Evolutionary conservation across 441 rosid genomes (phyloP).

Genomic region (Kokia cookei): DNA sequence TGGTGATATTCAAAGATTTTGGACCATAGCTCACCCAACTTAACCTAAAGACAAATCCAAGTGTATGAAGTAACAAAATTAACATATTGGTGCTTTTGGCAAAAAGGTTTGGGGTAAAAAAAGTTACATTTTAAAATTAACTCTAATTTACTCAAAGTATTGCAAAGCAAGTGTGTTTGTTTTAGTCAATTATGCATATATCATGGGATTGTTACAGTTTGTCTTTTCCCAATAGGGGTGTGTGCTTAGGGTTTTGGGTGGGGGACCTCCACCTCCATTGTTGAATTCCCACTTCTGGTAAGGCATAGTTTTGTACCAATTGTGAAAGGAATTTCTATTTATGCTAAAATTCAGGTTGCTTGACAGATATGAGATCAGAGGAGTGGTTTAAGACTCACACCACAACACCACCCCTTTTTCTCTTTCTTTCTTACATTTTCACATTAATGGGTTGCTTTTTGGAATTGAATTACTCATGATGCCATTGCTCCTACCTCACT

Average conservation of each 20-base stretch:
- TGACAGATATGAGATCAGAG: conserved; percentile 30
- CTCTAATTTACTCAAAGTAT: background rate
- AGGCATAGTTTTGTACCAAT: conserved; percentile 18
- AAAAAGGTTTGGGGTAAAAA: background rate
- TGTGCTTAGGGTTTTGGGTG: background rate
- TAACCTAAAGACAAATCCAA: too few relatives aligned
- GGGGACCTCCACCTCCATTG: background rate
- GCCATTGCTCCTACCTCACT: background rate
- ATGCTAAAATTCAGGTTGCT: conserved; percentile 29
- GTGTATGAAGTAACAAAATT: background rate
- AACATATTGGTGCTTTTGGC: background rate
- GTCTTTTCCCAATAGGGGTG: conserved; percentile 24
- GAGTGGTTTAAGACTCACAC: conserved; percentile 41
- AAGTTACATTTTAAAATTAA: background rate
- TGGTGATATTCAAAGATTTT: too few relatives aligned
- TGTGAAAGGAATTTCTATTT: conserved; percentile 9
- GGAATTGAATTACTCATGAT: conserved; percentile 9
- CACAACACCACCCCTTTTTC: conserved; percentile 19
- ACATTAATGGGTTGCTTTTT: conserved; percentile 4
- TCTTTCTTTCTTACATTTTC: conserved; percentile 9
- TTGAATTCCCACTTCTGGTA: background rate
- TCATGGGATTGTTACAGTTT: conserved; percentile 26
- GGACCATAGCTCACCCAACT: too few relatives aligned
- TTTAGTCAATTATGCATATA: too few relatives aligned
- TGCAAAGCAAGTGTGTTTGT: background rate